These are phyloP conservation scores for Auxenochlorella pyrenoidosa DNA, from an alignment of 139 green algal species.

Conservation along the genomic window DNA sequence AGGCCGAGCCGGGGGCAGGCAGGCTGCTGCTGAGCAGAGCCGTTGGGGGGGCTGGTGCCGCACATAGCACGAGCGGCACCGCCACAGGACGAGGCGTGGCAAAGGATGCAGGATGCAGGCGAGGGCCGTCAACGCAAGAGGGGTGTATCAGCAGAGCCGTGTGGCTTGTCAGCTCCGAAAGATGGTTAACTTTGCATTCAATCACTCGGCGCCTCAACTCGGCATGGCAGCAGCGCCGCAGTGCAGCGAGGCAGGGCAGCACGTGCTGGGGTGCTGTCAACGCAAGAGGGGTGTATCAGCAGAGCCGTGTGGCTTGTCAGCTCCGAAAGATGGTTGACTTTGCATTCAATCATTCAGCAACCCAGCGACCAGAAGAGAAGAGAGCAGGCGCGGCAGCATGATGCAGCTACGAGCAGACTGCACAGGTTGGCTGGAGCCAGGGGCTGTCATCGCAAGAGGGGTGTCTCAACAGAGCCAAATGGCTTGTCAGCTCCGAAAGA, in stretches of 20 bases:
- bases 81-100: no score
- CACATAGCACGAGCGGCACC: no score
- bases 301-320: conserved; percentile 14
- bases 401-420: no score
- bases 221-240: background rate
- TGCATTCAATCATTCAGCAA: no score
- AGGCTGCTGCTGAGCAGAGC: background rate
- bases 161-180: conserved; percentile 33
- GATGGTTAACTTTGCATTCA: conserved; percentile 40
- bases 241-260: background rate
- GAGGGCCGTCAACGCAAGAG: conserved; percentile 18
- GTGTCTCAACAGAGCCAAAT: conserved; percentile 28
- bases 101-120: background rate
- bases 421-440: no score
- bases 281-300: conserved; percentile 30
- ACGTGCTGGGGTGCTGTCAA: conserved; percentile 1
- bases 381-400: no score
- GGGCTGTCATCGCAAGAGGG: conserved; percentile 18
- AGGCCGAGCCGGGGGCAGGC: background rate
- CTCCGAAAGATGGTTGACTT: conserved; percentile 43
- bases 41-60: no score
- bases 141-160: conserved; percentile 32
- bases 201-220: conserved; percentile 15
- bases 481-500: conserved; percentile 36
- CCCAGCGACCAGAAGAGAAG: no score